Evolutionary conservation across 2,329 filamentous ascomycete species (phyloP), one percentile per base, ranked within the genome.

Genomic region (Lasiodiplodia theobromae): DNA sequence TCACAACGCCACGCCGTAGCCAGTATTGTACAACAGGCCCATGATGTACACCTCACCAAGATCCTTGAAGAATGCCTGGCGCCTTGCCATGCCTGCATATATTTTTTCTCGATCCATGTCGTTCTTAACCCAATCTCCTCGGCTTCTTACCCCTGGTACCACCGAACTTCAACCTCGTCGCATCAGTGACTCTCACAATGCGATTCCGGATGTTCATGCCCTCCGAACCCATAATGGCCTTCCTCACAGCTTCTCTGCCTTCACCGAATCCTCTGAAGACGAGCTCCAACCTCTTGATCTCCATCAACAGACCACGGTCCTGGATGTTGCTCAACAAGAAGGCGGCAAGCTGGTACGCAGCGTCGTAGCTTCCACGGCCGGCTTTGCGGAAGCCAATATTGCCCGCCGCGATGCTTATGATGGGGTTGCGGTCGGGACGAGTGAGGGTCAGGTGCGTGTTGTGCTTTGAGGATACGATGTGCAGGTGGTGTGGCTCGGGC

Each of bases 371-470:
- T 70, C 92, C 90, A 72, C 96, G 88, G 62, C 90, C 88, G 21
- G 88, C 85, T 82, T 98, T 96, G 75, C 86, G 87, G 83, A 97
- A 97, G n/a, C 95, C 95, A 69, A 99, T 88, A 76, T 97, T 94
- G 60, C 96, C 96, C 69, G 90, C 88, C 2, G 92, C 92, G 73
- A 97, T 81, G 14, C 91, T 93, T 71, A 99, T 85, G 72, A 98
- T 87, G 34, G 93, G 88, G 71, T 93, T 88, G 58, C 91, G 87
- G 78, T 93, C 90, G 34, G 96, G 94, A 75, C 91, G 90, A 25
- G 94, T 93, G 72, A 97, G 88, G 1, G 94, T 97, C 75, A 99
- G 87, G 81, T 98, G 93, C 23, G 93, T 96, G 84, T 99, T 99
- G 87, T 97, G 96, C 83, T 93, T 96, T 79, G 92, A 91, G 34